Percentiles rank a stretch among this genome's conserved stretches.
Conservation (phyloP, 2,329 filamentous ascomycete species). For the Nemania sp. region DNA sequence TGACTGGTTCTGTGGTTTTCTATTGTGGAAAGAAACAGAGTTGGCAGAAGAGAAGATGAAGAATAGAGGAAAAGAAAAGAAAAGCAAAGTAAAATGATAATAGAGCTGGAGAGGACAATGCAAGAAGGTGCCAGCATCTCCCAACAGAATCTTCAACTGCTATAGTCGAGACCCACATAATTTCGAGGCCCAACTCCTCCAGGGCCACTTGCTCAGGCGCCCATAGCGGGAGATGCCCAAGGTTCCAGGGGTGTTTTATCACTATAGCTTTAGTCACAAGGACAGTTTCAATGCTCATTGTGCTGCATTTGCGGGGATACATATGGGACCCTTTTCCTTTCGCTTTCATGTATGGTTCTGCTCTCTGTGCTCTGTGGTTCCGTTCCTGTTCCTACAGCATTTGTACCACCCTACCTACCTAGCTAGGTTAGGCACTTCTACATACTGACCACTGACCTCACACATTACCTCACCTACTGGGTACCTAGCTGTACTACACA, state of each 20-base stretch:
- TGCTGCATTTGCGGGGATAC: slow-evolving; percentile 17
- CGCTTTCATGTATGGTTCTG: slow-evolving; percentile 9
- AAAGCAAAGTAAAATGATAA: background rate
- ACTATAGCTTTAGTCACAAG: slow-evolving; percentile 5
- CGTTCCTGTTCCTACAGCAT: slow-evolving; percentile 24
- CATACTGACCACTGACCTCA: background rate
- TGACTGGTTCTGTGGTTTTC: background rate
- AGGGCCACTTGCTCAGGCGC: background rate
- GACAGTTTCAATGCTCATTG: background rate
- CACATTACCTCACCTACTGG: background rate
- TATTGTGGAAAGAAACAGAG: background rate
- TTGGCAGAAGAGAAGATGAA: background rate
- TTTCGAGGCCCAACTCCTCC: slow-evolving; percentile 31
- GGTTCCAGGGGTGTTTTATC: no score
- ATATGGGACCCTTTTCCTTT: background rate
- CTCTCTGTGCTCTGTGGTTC: slow-evolving; percentile 22
- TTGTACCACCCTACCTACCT: slow-evolving; percentile 1
- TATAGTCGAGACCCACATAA: slow-evolving; percentile 21
- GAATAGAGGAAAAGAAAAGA: background rate
- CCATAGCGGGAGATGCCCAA: background rate
- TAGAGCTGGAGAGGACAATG: background rate
- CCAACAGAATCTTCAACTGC: background rate
- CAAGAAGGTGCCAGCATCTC: background rate
- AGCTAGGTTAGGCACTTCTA: background rate
- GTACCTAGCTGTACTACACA: no score